A percentile compares a stretch with the other conserved stretches of the same genome.
Conservation (phyloP, 139 green algal genomes). For the Penium margaritaceum region DNA sequence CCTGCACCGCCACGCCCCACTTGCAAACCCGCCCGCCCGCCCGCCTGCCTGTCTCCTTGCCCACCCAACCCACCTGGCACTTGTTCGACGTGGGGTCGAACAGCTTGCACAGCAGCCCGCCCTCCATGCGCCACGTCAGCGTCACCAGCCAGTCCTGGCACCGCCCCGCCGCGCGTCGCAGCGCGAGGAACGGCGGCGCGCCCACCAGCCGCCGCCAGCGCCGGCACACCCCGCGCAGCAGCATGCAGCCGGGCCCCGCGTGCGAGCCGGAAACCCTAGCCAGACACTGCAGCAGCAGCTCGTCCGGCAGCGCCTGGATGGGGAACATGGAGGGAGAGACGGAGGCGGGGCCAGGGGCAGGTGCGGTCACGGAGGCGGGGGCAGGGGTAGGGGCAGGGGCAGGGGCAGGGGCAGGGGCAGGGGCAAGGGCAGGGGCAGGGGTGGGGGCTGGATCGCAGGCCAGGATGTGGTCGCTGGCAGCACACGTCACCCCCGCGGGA, state of each 20-base stretch:
- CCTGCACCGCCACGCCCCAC: no score
- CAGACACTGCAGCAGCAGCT: constrained; percentile 8
- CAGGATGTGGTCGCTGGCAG: no score
- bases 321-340: no score
- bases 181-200: not conserved
- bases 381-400: no score
- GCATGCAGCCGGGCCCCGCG: not conserved
- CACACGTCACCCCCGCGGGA: no score
- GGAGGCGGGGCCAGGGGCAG: no score
- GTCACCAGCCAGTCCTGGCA: constrained; percentile 2
- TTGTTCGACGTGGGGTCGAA: not conserved
- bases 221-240: not conserved
- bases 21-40: no score
- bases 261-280: not conserved
- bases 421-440: no score
- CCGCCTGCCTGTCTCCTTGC: no score
- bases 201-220: not conserved
- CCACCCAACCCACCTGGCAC: constrained; percentile 8
- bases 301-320: not conserved
- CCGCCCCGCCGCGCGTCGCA: not conserved
- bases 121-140: not conserved
- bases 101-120: constrained; percentile 5
- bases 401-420: no score
- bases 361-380: no score
- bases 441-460: no score